phyloP scores from a whole-genome alignment of 768 basidiomycete species.

The Cubamyces lactineus region DNA sequence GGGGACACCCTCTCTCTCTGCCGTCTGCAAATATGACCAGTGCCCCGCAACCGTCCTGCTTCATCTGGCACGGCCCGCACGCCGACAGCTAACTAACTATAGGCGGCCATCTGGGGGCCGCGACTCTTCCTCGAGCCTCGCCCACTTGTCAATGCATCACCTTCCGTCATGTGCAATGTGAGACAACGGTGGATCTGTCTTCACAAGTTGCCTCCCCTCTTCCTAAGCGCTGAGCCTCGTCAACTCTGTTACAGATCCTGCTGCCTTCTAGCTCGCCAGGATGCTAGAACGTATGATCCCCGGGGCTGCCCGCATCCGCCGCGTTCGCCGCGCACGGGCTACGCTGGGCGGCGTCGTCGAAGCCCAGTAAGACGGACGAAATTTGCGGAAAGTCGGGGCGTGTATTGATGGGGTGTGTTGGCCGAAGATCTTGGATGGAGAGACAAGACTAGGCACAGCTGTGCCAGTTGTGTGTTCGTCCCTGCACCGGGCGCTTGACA shows the following conservation, averaged over 20 bases:
- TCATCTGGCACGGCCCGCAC: background rate
- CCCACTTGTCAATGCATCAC: background rate
- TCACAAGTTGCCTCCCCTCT: constrained; percentile 5
- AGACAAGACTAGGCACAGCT: background rate
- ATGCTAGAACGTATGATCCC: no score
- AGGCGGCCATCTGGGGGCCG: constrained; percentile 4
- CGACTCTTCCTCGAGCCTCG: background rate
- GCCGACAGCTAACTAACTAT: constrained; percentile 2
- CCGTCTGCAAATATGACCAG: no score
- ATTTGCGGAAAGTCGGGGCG: no score
- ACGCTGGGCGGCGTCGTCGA: background rate
- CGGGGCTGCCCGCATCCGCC: background rate
- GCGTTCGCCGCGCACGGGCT: background rate
- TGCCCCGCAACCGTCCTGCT: no score
- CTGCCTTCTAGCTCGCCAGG: no score
- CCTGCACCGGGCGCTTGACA: background rate
- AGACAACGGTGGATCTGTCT: constrained; percentile 11
- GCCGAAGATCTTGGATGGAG: no score
- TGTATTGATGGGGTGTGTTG: no score
- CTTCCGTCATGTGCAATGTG: constrained; percentile 9
- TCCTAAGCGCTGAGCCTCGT: no score
- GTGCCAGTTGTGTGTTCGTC: background rate
- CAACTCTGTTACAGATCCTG: no score
- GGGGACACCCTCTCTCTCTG: no score
- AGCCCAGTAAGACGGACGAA: background rate